Evolutionary conservation across 768 basidiomycete genomes (phyloP), one percentile per base, ranked within the genome.

Genomic region (Pholiota molesta): DNA sequence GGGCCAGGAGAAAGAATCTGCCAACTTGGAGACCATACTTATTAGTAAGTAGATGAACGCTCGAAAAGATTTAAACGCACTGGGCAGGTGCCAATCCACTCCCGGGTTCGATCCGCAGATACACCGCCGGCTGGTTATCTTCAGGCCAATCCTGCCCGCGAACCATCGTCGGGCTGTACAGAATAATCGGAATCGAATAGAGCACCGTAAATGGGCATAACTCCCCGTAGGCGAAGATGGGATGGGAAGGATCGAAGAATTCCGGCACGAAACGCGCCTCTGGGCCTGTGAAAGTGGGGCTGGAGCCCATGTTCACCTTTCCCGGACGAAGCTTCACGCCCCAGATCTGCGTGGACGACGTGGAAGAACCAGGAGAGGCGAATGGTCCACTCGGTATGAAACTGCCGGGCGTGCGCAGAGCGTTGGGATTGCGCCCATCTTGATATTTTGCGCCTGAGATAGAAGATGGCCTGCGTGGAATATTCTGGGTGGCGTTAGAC

Each of bases 161-260:
- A 42, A 16, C 42, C n/a, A 44, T 44, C 2, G 42, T 44, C 16
- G 35, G 54, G 14, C 54, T 55, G 19, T 35, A 55, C 23, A 55
- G 19, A 23, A 55, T 35, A 21, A 39, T 55, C 4, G 54, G 54
- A 37, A 55, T 40, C 0, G n/a, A 17, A 55, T 55, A 55, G 3
- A 55, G 35, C 19, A 4, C 54, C 6, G 54, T 55, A n/a, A 55
- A 55, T 19, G 54, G 54, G 17, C 54, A 55, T 9, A 55, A n/a
- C 23, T 55, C 54, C 14, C 54, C 54, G 13, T 4, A 4, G 8
- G 1, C 3, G 39, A 55, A 55, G 23, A 55, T 55, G 19, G 54
- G 19, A 40, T 55, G 35, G 17, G n/a, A 21, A 21, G 37, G 17
- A 14, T 21, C 42, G 10, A 44, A 44, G 42, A 44, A 44, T 44